Conservation (phyloP, 2,329 filamentous ascomycete species). For the Truncatella angustata region DNA sequence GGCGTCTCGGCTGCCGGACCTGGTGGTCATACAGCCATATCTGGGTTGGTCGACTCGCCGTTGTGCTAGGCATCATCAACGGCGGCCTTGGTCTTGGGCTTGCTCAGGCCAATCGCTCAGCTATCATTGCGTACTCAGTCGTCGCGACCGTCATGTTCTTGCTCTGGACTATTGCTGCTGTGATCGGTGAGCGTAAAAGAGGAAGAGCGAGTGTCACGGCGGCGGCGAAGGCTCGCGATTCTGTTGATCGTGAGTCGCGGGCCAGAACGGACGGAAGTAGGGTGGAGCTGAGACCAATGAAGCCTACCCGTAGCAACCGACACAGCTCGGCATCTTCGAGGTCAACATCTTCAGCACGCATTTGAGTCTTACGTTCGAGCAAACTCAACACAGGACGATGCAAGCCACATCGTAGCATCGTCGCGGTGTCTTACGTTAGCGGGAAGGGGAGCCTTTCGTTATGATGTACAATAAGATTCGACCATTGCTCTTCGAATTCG, state of each 20-base stretch:
- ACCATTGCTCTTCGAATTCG: too few species aligned
- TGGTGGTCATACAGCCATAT: conserved; percentile 42
- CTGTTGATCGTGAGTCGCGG: conserved; percentile 17
- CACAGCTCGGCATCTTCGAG: too few species aligned
- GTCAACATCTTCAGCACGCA: too few species aligned
- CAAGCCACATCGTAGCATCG: too few species aligned
- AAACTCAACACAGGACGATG: too few species aligned
- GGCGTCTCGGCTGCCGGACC: conserved; percentile 33
- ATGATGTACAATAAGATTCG: too few species aligned
- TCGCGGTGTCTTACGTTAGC: too few species aligned
- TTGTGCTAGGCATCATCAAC: conserved; percentile 43
- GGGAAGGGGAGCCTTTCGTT: too few species aligned
- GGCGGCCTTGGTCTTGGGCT: conserved; percentile 42
- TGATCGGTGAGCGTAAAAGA: conserved; percentile 26
- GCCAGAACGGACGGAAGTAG: conserved; percentile 11
- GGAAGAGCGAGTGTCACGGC: neutral
- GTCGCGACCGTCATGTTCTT: conserved; percentile 36
- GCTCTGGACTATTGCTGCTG: conserved; percentile 34
- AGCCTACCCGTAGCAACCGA: too few species aligned
- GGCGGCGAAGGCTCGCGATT: neutral
- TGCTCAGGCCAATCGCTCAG: conserved; percentile 23
- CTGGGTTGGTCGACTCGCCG: conserved; percentile 37
- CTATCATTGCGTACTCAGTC: conserved; percentile 36
- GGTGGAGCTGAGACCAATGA: too few species aligned
- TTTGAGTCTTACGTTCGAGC: too few species aligned